Evolutionary conservation across 106 monocot species (phyloP), one percentile per base, ranked within the genome.

Genomic region (Phalaenopsis aphrodite): DNA sequence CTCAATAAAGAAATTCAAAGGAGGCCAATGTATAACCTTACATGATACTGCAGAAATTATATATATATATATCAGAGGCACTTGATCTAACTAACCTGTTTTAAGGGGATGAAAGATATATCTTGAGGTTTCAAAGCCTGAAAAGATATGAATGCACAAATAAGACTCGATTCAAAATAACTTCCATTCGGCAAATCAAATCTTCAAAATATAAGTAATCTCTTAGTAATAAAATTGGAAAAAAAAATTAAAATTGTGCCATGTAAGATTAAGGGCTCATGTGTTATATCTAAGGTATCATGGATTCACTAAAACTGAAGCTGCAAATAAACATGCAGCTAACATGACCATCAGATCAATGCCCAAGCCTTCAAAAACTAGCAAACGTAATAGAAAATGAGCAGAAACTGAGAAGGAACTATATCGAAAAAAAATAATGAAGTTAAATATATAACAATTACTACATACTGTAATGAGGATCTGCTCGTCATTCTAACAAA

Each of bases 81-180:
- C 10, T 68, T 78, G 24, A 23, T 81, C 24, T 23, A 3, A 78
- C 69, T 78, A 77, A 95, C 95, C 91, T 95, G 95, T 61, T 95
- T 95, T 42, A 95, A 57, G 52, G 95, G 95, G 11, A 93, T 80
- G 73, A 95, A 95, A 42, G 84, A 84, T 80, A 95, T 95, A 76
- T 89, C 85, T 82, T 78, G 42, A 11, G 95, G 95, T 47, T 89
- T 77, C 83, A 91, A 83, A 76, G 95, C 95, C 95, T 95, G 88
- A 15, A 69, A 65, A 65, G 45, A 78, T 81, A 48, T 67, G 6
- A 3, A 23, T n/a, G 78, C 3, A 83, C 16, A 75, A 72, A 71
- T 41, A 82, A 38, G 75, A 49, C 37, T 37, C 72, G 49, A 61
- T 30, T 5, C 16, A 68, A 69, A 80, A 71, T 9, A 72, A 0